Base-by-base conservation (phyloP, 345 rosid genomes). In the Abelmoschus esculentus region DNA sequence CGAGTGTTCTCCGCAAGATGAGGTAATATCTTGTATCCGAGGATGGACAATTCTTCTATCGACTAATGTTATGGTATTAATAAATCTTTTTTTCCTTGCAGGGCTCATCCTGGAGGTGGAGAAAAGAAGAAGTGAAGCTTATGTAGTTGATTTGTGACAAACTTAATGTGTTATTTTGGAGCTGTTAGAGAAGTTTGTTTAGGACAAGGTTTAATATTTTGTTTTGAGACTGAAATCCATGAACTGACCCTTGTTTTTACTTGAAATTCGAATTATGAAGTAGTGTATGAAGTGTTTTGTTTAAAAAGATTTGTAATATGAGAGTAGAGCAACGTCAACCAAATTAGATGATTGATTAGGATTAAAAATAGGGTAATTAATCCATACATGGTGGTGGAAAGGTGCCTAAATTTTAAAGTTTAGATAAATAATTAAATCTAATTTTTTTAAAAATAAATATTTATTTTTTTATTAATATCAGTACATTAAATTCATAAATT, bases 1-100 rank as follows among this genome's bases (percentile, higher is more conserved):
- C 96, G 15, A 70, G 55, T 55, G 91, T 79, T 62, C 92, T 90
- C 74, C 90, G 95, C 73, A 92, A 90, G 89, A 80, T 80, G 85
- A 88, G 96, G 96, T 84, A 58, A 76, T 12, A 46, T 40, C 8
- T 18, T 19, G 11, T 38, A 42, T 68, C 42, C 6, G 0, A 29
- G 89, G 44, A 14, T 3, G 19, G 42, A 22, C 50, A 18, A 10
- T 13, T 18, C 31, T 74, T 26, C 22, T 74, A 6, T 50, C 3
- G 1, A 47, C 3, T 3, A 18, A 2, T 32, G 26, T 59, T 1
- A 5, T 14, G 1, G 28, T 13, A 31, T 67, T 40, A 7, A 38
- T 69, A 8, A 63, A 38, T 42, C 46, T 8, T 42, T 42, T 42
- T 7, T 31, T 29, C 32, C 32, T 29, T 75, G 50, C 86, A 84